These are phyloP conservation scores for Pyricularia grisea DNA, from an alignment of 2,329 filamentous ascomycete species.

Conservation along the genomic window DNA sequence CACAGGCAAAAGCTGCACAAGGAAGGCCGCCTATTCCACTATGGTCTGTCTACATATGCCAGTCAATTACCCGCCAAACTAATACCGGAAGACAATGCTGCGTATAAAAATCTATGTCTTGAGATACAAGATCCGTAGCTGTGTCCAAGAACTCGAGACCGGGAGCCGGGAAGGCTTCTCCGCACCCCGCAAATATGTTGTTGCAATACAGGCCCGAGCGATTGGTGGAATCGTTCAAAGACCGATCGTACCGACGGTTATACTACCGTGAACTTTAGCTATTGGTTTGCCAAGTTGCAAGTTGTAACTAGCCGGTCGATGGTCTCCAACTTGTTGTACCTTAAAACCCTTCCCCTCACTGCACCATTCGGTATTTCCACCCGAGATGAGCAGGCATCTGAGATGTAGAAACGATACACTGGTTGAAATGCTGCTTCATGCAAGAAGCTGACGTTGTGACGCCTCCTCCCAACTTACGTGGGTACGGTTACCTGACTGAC, in stretches of 20 bases:
- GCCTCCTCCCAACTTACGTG: background rate
- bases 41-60: background rate
- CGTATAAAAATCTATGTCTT: background rate
- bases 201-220: background rate
- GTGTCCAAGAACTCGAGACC: background rate
- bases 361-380: background rate
- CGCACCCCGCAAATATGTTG: background rate
- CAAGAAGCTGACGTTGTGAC: background rate
- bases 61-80: background rate
- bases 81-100: background rate
- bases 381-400: background rate
- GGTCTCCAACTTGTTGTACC: background rate
- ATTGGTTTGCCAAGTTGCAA: background rate
- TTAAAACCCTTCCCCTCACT: background rate
- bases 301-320: background rate
- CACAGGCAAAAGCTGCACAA: no score
- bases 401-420: background rate
- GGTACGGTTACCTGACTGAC: background rate
- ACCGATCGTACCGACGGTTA: background rate
- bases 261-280: background rate
- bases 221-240: background rate
- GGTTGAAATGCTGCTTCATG: background rate
- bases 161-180: background rate
- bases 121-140: background rate
- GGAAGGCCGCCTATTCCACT: background rate